Base-by-base conservation (phyloP, 495 filamentous ascomycete species). In the Aspergillus incahuasiensis region DNA sequence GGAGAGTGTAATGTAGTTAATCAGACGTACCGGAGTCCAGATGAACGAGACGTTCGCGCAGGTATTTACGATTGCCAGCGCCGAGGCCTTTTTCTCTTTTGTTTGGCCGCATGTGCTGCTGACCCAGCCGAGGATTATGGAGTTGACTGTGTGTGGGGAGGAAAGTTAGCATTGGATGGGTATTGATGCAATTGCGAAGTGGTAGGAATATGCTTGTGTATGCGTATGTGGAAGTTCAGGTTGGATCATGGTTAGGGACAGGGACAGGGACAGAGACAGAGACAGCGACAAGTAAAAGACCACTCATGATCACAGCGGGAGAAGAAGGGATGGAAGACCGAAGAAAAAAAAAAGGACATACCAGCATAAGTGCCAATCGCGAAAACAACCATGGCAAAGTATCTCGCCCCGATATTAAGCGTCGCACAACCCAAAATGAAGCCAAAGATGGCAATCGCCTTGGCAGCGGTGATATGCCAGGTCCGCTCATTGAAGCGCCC, bases 61-160 rank as follows among this genome's bases (percentile, higher is more conserved):
- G 52, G 79, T 79, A 59, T 82, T 84, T 40, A 76, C 75, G 52
- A 84, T 81, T 22, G 79, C 76, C 15, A 85, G 65, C 15, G 73
- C 65, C 8, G 70, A 75, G 7, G 80, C 77, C 16, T 79, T 71
- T 58, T 71, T 71, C 60, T 71, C 70, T 56, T 59, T 61, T 1
- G 62, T 64, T 38, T 64, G 58, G 7, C 62, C 62, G 48, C 61
- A 64, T 21, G 61, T 63, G 51, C 56, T 59, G 43, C 53, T 51
- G 11, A 63, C 60, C 60, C 60, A 63, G 22, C 60, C 60, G n/a
- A 63, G 53, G 24, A 63, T 54, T 20, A 63, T 59, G 22, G 52
- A 57, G 49, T 63, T 63, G n/a, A 63, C 60, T 54, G 25, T n/a
- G 8, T n/a, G n/a, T n/a, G n/a, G n/a, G n/a, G n/a, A n/a, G n/a